Evolutionary conservation across 1,139 yeast genomes (phyloP).

Genomic region (Yamadazyma taylorii): DNA sequence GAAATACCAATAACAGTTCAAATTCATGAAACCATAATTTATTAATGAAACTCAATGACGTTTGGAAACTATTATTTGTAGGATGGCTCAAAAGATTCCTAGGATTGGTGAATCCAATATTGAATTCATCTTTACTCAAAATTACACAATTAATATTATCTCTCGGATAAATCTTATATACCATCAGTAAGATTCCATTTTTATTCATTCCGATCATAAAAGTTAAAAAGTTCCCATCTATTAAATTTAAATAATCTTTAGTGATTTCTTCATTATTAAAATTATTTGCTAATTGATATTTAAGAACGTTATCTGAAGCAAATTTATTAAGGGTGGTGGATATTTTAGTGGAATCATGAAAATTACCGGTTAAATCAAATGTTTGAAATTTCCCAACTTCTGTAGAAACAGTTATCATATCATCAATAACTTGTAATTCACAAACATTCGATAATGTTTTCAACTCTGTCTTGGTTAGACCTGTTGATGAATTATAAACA

Average conservation of each 20-base stretch:
- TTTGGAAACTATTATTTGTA: constrained; percentile 4
- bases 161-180: constrained; percentile 29
- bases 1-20: constrained; percentile 23
- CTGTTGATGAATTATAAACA: neutral
- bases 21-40: constrained; percentile 15
- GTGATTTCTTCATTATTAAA: constrained; percentile 18
- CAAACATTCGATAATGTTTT: constrained; percentile 1
- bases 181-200: constrained; percentile 26
- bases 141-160: constrained; percentile 32
- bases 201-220: constrained; percentile 24
- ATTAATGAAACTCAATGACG: constrained; percentile 19
- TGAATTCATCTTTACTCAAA: constrained; percentile 25
- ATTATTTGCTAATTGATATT: constrained; percentile 29
- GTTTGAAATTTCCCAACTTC: constrained; percentile 34
- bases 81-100: too few species aligned
- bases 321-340: constrained; percentile 13
- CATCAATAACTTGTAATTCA: neutral
- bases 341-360: neutral
- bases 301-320: constrained; percentile 22
- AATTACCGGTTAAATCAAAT: constrained; percentile 10
- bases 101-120: constrained; percentile 22
- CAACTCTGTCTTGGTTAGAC: neutral
- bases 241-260: constrained; percentile 21
- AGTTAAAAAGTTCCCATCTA: constrained; percentile 30
- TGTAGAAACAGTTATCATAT: constrained; percentile 16